Conservation (phyloP, 257 asterid species). For the Voacanga thouarsii region DNA sequence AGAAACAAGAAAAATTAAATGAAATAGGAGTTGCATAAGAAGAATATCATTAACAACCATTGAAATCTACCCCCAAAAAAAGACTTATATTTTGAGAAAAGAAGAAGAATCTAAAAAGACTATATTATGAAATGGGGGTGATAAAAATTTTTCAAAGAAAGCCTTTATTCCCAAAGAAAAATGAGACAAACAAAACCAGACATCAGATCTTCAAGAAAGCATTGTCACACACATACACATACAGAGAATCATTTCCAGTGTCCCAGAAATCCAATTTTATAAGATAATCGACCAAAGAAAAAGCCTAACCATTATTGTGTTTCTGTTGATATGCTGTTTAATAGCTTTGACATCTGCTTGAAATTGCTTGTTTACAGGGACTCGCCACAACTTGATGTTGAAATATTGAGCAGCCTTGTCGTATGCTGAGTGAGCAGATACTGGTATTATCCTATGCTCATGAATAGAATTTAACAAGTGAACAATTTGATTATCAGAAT, state of each 20-base stretch:
- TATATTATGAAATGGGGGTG: too few species aligned
- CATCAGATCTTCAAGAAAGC: neutral
- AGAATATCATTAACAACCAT: too few species aligned
- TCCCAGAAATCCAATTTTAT: neutral
- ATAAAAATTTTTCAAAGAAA: neutral
- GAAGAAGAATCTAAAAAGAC: too few species aligned
- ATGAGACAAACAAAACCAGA: neutral
- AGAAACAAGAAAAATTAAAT: too few species aligned
- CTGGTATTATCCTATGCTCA: conserved; percentile 83
- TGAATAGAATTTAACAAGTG: conserved; percentile 26
- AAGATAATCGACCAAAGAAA: conserved; percentile 9
- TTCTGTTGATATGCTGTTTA: conserved; percentile 60
- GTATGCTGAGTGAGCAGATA: conserved; percentile 97
- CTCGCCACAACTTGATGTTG: conserved; percentile 91
- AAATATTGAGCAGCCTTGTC: conserved; percentile 99
- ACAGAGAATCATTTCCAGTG: neutral
- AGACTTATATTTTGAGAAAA: too few species aligned
- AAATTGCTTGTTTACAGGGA: conserved; percentile 74
- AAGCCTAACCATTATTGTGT: conserved; percentile 73
- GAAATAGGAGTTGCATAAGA: too few species aligned
- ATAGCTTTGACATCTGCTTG: conserved; percentile 84
- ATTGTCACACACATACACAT: neutral
- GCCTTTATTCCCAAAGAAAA: neutral
- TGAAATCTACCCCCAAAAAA: too few species aligned
- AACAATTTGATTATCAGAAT: conserved; percentile 3